A percentile compares a stretch with the other conserved stretches of the same genome.
Evolutionary conservation across 2,329 filamentous ascomycete genomes (phyloP).

Genomic region (Talaromyces pinophilus): DNA sequence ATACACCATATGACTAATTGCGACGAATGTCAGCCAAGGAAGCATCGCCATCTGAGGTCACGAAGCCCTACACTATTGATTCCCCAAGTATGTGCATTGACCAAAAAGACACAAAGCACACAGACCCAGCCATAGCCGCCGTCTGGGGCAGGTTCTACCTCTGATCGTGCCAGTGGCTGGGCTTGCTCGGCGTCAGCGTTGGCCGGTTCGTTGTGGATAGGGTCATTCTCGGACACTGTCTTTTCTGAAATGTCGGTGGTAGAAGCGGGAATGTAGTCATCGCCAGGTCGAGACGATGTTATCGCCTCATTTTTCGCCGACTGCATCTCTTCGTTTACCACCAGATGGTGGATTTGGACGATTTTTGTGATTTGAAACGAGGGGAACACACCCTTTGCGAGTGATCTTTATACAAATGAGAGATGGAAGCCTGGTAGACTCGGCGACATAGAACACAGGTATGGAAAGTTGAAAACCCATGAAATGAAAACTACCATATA

Average conservation of each 20-base stretch:
- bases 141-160: slow-evolving; percentile 43
- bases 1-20: slow-evolving; percentile 55
- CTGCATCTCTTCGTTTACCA: background rate
- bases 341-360: background rate
- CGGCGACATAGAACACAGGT: no score
- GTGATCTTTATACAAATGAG: background rate
- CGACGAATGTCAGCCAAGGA: slow-evolving; percentile 27
- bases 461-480: background rate
- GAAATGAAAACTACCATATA: background rate
- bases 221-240: background rate
- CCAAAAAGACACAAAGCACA: slow-evolving; percentile 55
- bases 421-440: no score
- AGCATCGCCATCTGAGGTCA: background rate
- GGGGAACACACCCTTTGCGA: background rate
- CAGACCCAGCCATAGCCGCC: slow-evolving; percentile 66
- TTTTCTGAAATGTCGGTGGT: background rate
- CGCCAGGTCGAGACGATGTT: background rate
- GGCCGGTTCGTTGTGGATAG: background rate
- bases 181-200: slow-evolving; percentile 1
- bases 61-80: slow-evolving; percentile 59
- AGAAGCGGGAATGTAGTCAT: background rate
- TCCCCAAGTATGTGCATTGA: slow-evolving; percentile 74
- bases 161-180: background rate
- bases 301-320: background rate
- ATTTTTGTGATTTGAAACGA: background rate